These are phyloP conservation scores for Candida mesenterica DNA, from an alignment of 1,139 yeast genomes.

Conservation along the genomic window DNA sequence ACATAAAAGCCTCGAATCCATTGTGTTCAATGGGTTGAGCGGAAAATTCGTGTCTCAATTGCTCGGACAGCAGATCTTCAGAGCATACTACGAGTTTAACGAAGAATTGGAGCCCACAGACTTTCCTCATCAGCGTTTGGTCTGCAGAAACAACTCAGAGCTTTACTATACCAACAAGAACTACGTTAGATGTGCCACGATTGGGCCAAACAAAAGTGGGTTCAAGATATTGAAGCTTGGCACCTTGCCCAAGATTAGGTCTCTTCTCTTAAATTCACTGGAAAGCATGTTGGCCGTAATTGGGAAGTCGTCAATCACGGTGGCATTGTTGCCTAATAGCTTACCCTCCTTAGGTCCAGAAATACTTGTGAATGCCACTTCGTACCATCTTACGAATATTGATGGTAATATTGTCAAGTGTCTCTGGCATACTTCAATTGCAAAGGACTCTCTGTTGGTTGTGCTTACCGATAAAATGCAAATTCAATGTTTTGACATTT, in stretches of 20 bases:
- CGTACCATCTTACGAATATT: conserved; percentile 17
- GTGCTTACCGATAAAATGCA: conserved; percentile 26
- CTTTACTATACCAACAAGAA: conserved; percentile 31
- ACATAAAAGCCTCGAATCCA: not conserved
- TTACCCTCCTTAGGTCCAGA: conserved; percentile 1
- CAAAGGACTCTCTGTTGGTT: conserved; percentile 30
- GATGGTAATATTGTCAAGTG: conserved; percentile 23
- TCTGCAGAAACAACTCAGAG: conserved; percentile 25
- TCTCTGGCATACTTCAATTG: conserved; percentile 33
- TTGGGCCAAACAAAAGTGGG: conserved; percentile 21
- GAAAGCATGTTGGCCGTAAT: conserved; percentile 35
- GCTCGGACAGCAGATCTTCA: conserved; percentile 9
- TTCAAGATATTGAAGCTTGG: conserved; percentile 19
- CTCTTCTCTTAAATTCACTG: conserved; percentile 27
- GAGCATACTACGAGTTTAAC: not conserved
- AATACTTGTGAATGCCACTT: conserved; percentile 3
- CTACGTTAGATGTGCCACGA: conserved; percentile 28
- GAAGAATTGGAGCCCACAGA: not conserved
- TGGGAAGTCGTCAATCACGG: conserved; percentile 26
- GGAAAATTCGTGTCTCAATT: conserved; percentile 4
- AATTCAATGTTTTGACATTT: conserved; percentile 31
- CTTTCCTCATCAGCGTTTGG: conserved; percentile 7
- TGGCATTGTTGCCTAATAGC: conserved; percentile 25
- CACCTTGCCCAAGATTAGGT: conserved; percentile 19
- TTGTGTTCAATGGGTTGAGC: not conserved